Base-by-base conservation (phyloP, 495 filamentous ascomycete species). In the Tuber umbilicatum region DNA sequence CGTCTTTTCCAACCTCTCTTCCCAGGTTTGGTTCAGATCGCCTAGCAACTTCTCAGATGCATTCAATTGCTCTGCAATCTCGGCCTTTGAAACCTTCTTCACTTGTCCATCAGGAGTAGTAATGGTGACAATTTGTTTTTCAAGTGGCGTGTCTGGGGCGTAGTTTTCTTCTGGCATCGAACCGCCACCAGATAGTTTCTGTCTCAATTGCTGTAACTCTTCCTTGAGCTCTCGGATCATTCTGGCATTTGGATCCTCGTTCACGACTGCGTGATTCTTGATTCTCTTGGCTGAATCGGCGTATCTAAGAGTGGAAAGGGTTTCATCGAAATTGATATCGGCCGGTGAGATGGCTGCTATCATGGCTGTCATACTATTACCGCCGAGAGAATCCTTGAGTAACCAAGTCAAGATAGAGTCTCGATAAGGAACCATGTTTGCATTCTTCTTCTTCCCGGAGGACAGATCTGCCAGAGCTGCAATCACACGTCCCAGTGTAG, bases 351-450 rank as follows among this genome's bases (percentile, higher is more conserved):
- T 98, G 50, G 95, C 95, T 69, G 95, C 95, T 85, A 99, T 99
- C 95, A 99, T 99, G 69, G 95, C 96, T 31, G 95, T 99, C 91
- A 99, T 94, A 81, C 95, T 98, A 85, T 99, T 99, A 74, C 96
- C 96, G 82, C 96, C 96, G 16, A 99, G 86, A 3, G 95, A 98
- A 83, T 99, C 96, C 80, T 99, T 98, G 75, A 99, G 85, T 40
- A 99, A 85, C 96, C 96, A 99, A 21, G 96, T 99, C 75, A 99
- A 85, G 68, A 98, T 89, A 75, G 93, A 96, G 85, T 99, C 96
- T 88, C 96, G 92, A 83, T 99, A 99, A 3, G 96, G 96, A 1
- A 99, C 94, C 86, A 94, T 92, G 12, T 88, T 88, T 43, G 86
- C 87, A 1, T 84, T 82, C 64, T 82, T 83, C 80, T 91, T 93